phyloP scores from a whole-genome alignment of 2,329 filamentous ascomycete species.

The Pestalotiopsis sp. region DNA sequence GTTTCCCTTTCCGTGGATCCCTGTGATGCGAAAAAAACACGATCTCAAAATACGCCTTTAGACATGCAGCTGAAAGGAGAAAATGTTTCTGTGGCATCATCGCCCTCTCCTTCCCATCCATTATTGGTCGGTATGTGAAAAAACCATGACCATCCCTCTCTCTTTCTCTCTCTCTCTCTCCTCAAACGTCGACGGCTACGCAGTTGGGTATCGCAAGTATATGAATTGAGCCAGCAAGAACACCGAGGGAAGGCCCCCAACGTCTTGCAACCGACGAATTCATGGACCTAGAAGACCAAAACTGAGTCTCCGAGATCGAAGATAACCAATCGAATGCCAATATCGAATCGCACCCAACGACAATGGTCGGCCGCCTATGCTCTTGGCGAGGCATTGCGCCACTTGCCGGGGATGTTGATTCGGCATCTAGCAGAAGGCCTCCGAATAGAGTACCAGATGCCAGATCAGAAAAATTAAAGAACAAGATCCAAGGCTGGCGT shows the following conservation, averaged over 20 bases:
- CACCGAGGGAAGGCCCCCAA: background rate
- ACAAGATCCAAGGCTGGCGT: background rate
- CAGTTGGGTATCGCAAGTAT: background rate
- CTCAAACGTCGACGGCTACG: background rate
- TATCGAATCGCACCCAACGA: background rate
- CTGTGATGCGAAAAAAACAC: constrained; percentile 13
- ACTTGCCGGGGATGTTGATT: background rate
- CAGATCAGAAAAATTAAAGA: background rate
- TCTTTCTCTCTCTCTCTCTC: background rate
- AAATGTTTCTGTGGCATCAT: background rate
- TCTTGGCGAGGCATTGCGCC: background rate
- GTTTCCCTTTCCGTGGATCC: constrained; percentile 11
- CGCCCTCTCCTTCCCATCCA: background rate
- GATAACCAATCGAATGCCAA: background rate
- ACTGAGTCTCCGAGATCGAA: background rate
- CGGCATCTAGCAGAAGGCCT: background rate
- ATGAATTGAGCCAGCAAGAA: background rate
- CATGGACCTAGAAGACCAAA: background rate
- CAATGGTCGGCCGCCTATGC: background rate
- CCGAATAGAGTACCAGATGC: background rate
- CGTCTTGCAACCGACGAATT: background rate
- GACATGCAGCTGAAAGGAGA: constrained; percentile 9
- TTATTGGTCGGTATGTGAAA: background rate
- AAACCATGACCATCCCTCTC: no score
- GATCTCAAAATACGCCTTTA: constrained; percentile 6